Conservation (phyloP, 202 grass and related monocot genomes). For the Zoysia matrella region DNA sequence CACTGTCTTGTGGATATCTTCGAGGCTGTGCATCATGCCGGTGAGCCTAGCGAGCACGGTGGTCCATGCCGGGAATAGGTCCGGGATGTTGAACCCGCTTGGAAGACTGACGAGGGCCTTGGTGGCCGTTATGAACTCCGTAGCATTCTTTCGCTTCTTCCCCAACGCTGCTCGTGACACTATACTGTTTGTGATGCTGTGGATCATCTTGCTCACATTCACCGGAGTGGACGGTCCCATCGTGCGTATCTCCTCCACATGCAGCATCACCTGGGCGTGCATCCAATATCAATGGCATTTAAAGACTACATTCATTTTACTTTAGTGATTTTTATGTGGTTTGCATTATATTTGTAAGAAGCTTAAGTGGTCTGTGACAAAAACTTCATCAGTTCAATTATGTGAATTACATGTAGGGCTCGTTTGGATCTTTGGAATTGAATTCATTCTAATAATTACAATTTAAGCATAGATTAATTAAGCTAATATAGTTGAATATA, state of each 20-base stretch:
- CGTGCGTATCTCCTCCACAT: conserved; percentile 16
- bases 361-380: too few relatives aligned
- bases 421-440: too few relatives aligned
- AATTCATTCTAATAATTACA: too few relatives aligned
- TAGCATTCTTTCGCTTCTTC: background rate
- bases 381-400: too few relatives aligned
- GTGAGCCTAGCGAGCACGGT: background rate
- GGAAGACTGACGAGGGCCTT: background rate
- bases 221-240: conserved; percentile 11
- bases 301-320: too few relatives aligned
- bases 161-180: conserved; percentile 21
- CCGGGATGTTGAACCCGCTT: conserved; percentile 26
- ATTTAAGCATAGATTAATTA: too few relatives aligned
- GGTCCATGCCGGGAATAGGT: conserved; percentile 25
- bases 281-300: too few relatives aligned
- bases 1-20: background rate
- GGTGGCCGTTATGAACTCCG: conserved; percentile 22
- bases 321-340: too few relatives aligned
- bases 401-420: too few relatives aligned
- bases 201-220: conserved; percentile 8
- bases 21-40: conserved; percentile 28
- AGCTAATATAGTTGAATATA: too few relatives aligned
- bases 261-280: conserved; percentile 1
- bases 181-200: conserved; percentile 19
- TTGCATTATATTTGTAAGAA: too few relatives aligned